Evolutionary conservation across 805 yeast genomes (phyloP), one percentile per base, ranked within the genome.

Genomic region (Yamadazyma olivae): DNA sequence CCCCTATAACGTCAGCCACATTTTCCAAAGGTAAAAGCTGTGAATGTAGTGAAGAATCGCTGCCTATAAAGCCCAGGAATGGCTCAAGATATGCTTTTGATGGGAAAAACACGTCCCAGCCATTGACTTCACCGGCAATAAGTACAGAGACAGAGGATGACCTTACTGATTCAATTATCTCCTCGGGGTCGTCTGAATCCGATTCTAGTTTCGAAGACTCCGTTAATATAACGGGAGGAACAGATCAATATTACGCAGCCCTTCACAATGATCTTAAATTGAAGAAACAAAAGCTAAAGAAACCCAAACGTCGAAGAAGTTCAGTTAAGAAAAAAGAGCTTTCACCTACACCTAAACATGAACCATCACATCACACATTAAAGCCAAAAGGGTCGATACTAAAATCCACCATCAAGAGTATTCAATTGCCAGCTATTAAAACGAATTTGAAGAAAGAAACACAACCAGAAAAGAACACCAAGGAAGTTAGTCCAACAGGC

Each of bases 341-440:
- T 9, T 57, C 67, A 6, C 70, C 70, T 1, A 56, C 61, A 0
- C 70, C 67, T 1, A 66, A 65, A 34, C 70, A 64, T 39, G 56
- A 57, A 37, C 74, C 74, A 4, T 61, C 65, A 19, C 74, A 67
- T 45, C 66, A 62, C 33, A 57, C 52, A 2, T 48, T 67, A 24
- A 59, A 64, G 44, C 74, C 74, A 1, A 62, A 63, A 43, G 49
- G 57, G 25, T 62, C 69, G n/a, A 67, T 67, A n/a, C 46, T 67
- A 33, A 67, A 67, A 46, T 27, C 28, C 14, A 9, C 12, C 24
- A 8, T 12, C 24, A 21, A 21, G 12, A n/a, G n/a, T n/a, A n/a
- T n/a, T n/a, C n/a, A n/a, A n/a, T n/a, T n/a, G n/a, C n/a, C n/a
- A n/a, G n/a, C n/a, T n/a, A n/a, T n/a, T n/a, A n/a, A n/a, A n/a